phyloP scores from a whole-genome alignment of 805 yeast genomes.

The Suhomyces kilbournensis region DNA sequence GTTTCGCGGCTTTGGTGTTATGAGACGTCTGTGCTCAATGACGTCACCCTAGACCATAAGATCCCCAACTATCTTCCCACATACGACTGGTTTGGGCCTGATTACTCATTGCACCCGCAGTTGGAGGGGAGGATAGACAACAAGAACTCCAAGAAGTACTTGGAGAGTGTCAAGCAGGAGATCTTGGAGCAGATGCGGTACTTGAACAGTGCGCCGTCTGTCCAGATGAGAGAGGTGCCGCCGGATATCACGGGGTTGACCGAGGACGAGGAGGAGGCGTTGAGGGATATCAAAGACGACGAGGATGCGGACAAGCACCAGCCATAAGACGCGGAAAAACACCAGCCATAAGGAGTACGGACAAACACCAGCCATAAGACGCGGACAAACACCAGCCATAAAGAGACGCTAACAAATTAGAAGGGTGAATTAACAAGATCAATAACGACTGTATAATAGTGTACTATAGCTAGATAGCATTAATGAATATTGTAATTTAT shows the following conservation, averaged over 20 bases:
- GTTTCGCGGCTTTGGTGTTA: slow-evolving; percentile 95
- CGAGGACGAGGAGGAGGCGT: slow-evolving; percentile 39
- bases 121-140: slow-evolving; percentile 63
- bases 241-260: slow-evolving; percentile 53
- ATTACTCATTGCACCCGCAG: slow-evolving; percentile 80
- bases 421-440: slow-evolving; percentile 14
- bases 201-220: slow-evolving; percentile 90
- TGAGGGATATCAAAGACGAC: slow-evolving; percentile 38
- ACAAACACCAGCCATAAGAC: no score
- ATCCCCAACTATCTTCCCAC: slow-evolving; percentile 72
- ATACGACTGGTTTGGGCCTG: slow-evolving; percentile 84
- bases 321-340: no score
- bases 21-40: slow-evolving; percentile 80
- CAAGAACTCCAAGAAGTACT: slow-evolving; percentile 75
- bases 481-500: no score
- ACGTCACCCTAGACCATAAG: slow-evolving; percentile 45
- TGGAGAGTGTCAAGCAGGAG: slow-evolving; percentile 74
- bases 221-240: slow-evolving; percentile 86
- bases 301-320: no score
- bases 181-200: slow-evolving; percentile 78
- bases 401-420: no score
- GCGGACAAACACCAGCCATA: no score
- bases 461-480: not conserved
- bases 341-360: no score
- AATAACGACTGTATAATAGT: not conserved